Evolutionary conservation across 768 basidiomycete species (phyloP).

Genomic region (Leucosporidium creatinivorum): DNA sequence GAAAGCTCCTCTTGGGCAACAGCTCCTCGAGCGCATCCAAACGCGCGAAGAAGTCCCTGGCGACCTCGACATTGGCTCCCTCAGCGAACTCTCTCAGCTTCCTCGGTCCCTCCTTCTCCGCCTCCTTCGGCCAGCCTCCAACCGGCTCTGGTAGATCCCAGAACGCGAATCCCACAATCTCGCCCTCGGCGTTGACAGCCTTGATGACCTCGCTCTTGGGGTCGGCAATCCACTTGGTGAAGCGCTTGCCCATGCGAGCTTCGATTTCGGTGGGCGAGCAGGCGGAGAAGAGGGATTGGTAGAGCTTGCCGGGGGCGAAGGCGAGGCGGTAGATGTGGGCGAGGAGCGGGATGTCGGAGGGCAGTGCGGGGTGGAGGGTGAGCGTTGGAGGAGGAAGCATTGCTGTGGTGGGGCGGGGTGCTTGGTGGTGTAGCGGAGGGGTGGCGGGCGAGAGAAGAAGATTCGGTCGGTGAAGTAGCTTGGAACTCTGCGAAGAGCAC

Average conservation of each 20-base stretch:
- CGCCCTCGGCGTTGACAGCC: background rate
- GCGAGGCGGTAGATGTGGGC: slow-evolving; percentile 1
- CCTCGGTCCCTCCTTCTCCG: background rate
- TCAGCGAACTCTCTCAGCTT: background rate
- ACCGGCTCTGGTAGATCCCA: background rate
- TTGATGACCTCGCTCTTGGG: background rate
- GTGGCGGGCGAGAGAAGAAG: too few species aligned
- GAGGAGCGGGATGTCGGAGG: background rate
- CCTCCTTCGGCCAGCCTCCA: background rate
- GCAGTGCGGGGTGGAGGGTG: background rate
- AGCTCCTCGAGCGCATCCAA: background rate
- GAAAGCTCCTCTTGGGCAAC: background rate
- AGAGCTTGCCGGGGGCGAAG: background rate
- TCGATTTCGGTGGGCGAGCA: background rate
- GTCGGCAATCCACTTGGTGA: background rate
- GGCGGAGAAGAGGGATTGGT: background rate
- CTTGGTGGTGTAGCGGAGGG: too few species aligned
- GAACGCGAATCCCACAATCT: background rate
- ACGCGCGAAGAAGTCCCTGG: background rate
- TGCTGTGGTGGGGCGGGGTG: too few species aligned
- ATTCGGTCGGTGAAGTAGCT: too few species aligned
- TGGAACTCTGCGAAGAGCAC: too few species aligned
- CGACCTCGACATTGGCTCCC: background rate
- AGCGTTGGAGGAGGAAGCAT: too few species aligned
- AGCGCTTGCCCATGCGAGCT: background rate